Evolutionary conservation across 2,329 filamentous ascomycete genomes (phyloP).

Genomic region (Teratosphaeria nubilosa): DNA sequence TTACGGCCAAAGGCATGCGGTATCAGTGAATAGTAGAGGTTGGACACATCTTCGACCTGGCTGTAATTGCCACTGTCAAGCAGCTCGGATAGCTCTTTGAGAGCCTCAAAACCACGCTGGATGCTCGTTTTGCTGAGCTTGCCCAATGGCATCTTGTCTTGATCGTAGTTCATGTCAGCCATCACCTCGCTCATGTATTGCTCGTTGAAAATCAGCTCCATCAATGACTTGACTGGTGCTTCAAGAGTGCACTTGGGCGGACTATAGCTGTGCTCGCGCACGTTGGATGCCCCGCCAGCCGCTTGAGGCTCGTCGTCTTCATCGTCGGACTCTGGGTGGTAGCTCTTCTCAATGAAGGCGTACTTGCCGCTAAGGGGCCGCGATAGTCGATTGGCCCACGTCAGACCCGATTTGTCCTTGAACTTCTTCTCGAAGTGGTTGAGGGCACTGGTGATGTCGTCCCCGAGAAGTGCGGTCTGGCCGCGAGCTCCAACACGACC

Average conservation of each 20-base stretch:
- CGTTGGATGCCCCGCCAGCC: slow-evolving; percentile 15
- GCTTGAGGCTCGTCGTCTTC: slow-evolving; percentile 32
- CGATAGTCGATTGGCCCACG: slow-evolving; percentile 40
- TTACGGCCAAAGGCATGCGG: slow-evolving; percentile 71
- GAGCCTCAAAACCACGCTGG: slow-evolving; percentile 59
- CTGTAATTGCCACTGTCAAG: slow-evolving; percentile 35
- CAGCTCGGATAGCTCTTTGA: slow-evolving; percentile 64
- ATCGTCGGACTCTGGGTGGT: slow-evolving; percentile 57
- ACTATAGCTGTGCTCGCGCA: slow-evolving; percentile 6
- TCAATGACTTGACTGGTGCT: slow-evolving; percentile 53
- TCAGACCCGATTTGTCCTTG: slow-evolving; percentile 45
- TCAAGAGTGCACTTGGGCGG: slow-evolving; percentile 48
- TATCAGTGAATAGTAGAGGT: slow-evolving; percentile 70
- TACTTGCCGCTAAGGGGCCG: slow-evolving; percentile 57
- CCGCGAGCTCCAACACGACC: slow-evolving; percentile 58
- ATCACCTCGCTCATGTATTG: slow-evolving; percentile 59
- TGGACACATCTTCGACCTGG: slow-evolving; percentile 57
- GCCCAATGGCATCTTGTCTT: slow-evolving; percentile 68
- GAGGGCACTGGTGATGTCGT: slow-evolving; percentile 32
- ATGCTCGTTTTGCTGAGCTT: slow-evolving; percentile 76
- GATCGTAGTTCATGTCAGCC: slow-evolving; percentile 59
- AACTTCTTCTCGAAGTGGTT: slow-evolving; percentile 45
- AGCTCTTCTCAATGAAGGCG: slow-evolving; percentile 69
- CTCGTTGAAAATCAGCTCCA: slow-evolving; percentile 76
- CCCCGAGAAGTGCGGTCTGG: slow-evolving; percentile 33